Evolutionary conservation across 208 protist genomes (phyloP).

Genomic region (Leishmania major): DNA sequence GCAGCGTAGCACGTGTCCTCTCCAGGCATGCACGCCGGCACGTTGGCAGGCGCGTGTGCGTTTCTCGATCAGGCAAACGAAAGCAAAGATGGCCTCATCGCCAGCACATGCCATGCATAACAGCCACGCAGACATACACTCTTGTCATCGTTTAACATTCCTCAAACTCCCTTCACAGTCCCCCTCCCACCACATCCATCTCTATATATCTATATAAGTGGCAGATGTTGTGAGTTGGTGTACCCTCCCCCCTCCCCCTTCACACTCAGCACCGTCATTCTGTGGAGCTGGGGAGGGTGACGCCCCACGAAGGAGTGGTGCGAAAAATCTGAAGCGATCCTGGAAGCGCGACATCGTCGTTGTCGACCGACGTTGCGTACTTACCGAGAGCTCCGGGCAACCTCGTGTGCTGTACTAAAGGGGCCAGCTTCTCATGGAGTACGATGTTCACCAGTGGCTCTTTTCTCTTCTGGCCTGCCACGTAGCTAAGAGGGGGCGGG

Average conservation of each 20-base stretch:
- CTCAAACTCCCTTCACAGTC: background rate
- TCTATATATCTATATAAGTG: background rate
- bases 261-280: background rate
- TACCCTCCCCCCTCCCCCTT: background rate
- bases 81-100: background rate
- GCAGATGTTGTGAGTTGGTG: background rate
- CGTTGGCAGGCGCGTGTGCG: background rate
- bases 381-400: background rate
- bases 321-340: background rate
- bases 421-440: background rate
- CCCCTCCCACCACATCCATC: background rate
- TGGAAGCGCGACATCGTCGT: background rate
- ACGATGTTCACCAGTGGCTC: background rate
- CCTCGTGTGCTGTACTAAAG: background rate
- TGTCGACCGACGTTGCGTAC: background rate
- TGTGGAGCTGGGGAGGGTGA: background rate
- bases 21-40: background rate
- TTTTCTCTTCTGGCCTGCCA: background rate
- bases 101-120: background rate
- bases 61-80: background rate
- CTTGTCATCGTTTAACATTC: slow-evolving; percentile 8
- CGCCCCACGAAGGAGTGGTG: background rate
- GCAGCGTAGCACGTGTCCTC: background rate
- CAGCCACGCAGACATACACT: background rate
- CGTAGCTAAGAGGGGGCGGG: background rate